These are phyloP conservation scores for Talaromyces thailandensis DNA, from an alignment of 495 filamentous ascomycete genomes.

Conservation along the genomic window DNA sequence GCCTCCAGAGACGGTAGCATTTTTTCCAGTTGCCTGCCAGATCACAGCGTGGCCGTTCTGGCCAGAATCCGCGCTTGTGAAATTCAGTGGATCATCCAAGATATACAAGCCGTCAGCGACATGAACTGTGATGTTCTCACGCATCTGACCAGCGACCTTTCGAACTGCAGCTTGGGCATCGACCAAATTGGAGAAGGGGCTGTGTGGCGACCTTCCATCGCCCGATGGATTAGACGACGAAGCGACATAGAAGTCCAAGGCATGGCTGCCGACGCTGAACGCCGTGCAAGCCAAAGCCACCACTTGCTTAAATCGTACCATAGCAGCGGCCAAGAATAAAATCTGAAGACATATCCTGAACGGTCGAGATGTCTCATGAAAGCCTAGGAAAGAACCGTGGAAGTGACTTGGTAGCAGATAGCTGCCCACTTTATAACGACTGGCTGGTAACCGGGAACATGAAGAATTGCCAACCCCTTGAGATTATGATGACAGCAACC, in stretches of 20 bases:
- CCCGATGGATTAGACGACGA: not conserved
- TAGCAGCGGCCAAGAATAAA: not conserved
- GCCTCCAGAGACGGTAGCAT: not conserved
- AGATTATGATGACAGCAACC: not conserved
- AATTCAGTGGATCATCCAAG: not conserved
- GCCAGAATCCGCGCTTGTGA: not conserved
- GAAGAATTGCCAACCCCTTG: not conserved
- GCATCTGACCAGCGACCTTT: not conserved
- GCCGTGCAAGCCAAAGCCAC: not conserved
- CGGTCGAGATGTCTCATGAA: not conserved
- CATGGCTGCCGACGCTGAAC: not conserved
- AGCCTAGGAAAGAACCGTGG: not conserved
- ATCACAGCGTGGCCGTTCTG: not conserved
- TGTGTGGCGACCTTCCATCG: not conserved
- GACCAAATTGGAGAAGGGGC: not conserved
- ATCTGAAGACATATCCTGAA: not conserved
- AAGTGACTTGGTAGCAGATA: not conserved
- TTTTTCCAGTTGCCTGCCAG: not conserved
- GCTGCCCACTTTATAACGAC: not conserved
- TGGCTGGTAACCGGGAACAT: not conserved
- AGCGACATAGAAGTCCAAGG: not conserved
- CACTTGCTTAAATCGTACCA: not conserved
- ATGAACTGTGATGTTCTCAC: not conserved
- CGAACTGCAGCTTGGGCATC: not conserved
- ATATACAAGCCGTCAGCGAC: not conserved